Evolutionary conservation across 2,329 filamentous ascomycete genomes (phyloP), one percentile per base, ranked within the genome.

Genomic region (Orbilia blumenaviensis): DNA sequence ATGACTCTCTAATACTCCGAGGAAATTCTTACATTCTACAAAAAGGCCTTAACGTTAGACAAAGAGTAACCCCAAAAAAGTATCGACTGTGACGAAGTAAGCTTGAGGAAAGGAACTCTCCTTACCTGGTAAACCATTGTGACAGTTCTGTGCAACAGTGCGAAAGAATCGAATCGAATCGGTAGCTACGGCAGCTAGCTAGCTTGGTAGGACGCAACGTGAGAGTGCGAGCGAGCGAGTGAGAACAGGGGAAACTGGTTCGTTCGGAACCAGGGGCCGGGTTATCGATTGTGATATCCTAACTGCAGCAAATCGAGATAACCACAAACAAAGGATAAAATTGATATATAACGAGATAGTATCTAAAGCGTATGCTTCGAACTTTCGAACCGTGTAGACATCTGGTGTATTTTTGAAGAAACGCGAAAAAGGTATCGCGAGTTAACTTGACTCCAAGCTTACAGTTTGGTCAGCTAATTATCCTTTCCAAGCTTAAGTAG

Each of bases 61-160:
- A 18, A n/a, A n/a, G n/a, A n/a, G n/a, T n/a, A n/a, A n/a, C n/a
- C n/a, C 14, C n/a, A 10, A 32, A 54, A 54, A 34, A 16, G 21
- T 54, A 32, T 21, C 14, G 14, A 8, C 6, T 27, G n/a, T 27
- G 3, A 3, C 14, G 16, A 8, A 29, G 12, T 7, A n/a, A 50
- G 12, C n/a, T 10, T 29, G 23, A 27, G 41, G n/a, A 16, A n/a
- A 34, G 10, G 29, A 34, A n/a, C 6, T 46, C 18, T 2, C 5
- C 29, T 23, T 38, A 56, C 52, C 29, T 56, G 52, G 32, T 56
- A 56, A 38, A 56, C 52, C 52, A 56, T 56, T 56, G 52, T 56
- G 18, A 38, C 48, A n/a, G 48, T 12, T 16, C 16, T 3, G n/a
- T n/a, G 8, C 1, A 56, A 21, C 32, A 23, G n/a, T 16, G 18